Base-by-base conservation (phyloP, 1,284 basidiomycete genomes). In the Pseudozyma pruni region DNA sequence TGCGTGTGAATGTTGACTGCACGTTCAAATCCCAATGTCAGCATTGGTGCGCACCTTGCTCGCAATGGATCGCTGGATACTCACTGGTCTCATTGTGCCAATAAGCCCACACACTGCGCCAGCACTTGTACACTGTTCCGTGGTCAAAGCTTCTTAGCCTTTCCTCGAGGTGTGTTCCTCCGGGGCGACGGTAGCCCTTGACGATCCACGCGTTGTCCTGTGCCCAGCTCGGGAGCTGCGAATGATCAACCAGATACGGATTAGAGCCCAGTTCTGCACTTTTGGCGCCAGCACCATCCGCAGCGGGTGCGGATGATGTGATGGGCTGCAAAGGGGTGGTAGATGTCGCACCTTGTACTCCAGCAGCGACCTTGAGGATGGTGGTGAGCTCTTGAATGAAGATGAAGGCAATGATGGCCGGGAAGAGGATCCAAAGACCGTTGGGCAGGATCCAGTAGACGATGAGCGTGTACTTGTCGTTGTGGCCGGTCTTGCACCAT, bases 1-100 rank as follows among this genome's bases (percentile, higher is more conserved):
- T 95, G 93, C 48, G 87, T 91, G 83, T 94, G 92, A 49, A 95
- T 93, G 83, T 96, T 95, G 63, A 95, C 91, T 93, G 66, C 23
- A 25, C 19, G 17, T 7, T 14, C 27, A 29, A 29, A n/a, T n/a
- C n/a, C n/a, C n/a, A n/a, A n/a, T n/a, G n/a, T n/a, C n/a, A n/a
- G n/a, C n/a, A n/a, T n/a, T n/a, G n/a, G n/a, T n/a, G n/a, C n/a
- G n/a, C n/a, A n/a, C n/a, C n/a, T n/a, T n/a, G n/a, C 19, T 13
- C 2, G n/a, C 3, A 13, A 32, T 13, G 27, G 23, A 13, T 16
- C 14, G 6, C n/a, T 8, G 13, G 6, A 20, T 41, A 35, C 71
- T 58, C 54, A 79, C 78, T 57, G 1, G 80, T 78, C 54, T 82
- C 81, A 48, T 82, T 82, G 53, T 82, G 81, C 69, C 75, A 76